Base-by-base conservation (phyloP, 2,329 filamentous ascomycete species). In the Claviceps purpurea region DNA sequence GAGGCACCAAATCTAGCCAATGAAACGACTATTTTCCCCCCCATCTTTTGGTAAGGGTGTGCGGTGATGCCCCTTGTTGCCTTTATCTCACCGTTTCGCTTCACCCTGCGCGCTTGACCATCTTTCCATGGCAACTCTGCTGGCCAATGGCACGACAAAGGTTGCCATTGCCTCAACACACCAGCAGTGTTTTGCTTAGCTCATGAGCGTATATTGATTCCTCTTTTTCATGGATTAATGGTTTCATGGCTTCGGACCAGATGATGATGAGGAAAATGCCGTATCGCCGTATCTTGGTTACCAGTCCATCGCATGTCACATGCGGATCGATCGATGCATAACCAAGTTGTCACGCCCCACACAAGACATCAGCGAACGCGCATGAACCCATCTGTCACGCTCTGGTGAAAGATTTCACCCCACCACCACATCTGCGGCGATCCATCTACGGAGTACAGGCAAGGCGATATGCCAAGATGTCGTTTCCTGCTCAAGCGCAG, bases 311-410 rank as follows among this genome's bases (percentile, higher is more conserved):
- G 43, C 24, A 30, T 47, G 42, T 43, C 24, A 43, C 48, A 38
- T 38, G 18, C 30, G n/a, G 47, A 30, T 45, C 22, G 16, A 26
- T 45, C 22, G 16, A 16, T 40, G 40, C 40, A 49, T 42, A 34
- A 41, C 7, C 8, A 20, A 49, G 8, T 14, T 38, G 40, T 37
- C 22, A 37, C 26, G 40, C 40, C 49, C 18, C 42, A 30, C 20
- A 45, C 30, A n/a, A 34, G 22, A 47, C 34, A 16, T 10, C 7
- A 47, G 37, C 43, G 24, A 47, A 14, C 43, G 16, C 38, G 50
- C 50, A 51, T 51, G 22, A 42, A 51, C 50, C 30, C 38, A 47
- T 38, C 37, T 24, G 37, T 47, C 43, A 38, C 49, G 48, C 14
- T 50, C 18, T 34, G 30, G 30, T 34, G 30, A 34, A 34, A 34